These are phyloP conservation scores for Isoetes taiwanensis DNA, from an alignment of 75 land plant genomes.

Conservation along the genomic window DNA sequence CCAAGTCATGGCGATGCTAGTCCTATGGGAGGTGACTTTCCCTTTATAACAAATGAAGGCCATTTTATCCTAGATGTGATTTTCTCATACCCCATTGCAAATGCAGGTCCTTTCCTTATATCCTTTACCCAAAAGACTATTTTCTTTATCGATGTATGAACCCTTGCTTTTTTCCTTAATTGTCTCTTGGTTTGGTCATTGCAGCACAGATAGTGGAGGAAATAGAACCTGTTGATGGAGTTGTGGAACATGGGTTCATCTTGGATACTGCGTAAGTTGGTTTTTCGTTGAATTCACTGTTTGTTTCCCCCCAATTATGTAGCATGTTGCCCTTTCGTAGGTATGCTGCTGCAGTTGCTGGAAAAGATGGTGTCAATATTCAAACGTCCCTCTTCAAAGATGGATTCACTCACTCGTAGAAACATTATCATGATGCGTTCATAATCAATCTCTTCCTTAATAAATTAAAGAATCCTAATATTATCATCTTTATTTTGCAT, in stretches of 20 bases:
- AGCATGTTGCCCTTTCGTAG: too few species aligned
- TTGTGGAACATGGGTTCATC: slow-evolving; percentile 18
- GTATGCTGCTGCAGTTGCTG: slow-evolving; percentile 18
- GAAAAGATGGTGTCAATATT: slow-evolving; percentile 17
- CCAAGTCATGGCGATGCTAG: slow-evolving; percentile 44
- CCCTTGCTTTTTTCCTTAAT: too few species aligned
- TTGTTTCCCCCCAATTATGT: too few species aligned
- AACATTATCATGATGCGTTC: too few species aligned
- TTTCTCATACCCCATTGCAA: slow-evolving; percentile 44
- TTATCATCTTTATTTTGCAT: too few species aligned
- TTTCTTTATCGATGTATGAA: too few species aligned
- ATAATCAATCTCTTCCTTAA: too few species aligned
- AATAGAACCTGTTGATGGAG: slow-evolving; percentile 16
- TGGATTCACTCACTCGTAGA: slow-evolving; percentile 24
- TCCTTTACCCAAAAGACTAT: too few species aligned
- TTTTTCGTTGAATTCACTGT: too few species aligned
- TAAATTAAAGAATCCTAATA: too few species aligned
- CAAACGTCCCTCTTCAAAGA: slow-evolving; percentile 17
- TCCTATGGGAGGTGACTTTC: slow-evolving; percentile 51
- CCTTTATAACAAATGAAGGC: slow-evolving; percentile 50
- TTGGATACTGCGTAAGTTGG: slow-evolving; percentile 22
- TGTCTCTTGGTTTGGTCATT: too few species aligned
- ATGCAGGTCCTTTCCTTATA: slow-evolving; percentile 34
- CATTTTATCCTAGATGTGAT: slow-evolving; percentile 58
- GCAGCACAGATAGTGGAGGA: slow-evolving; percentile 16